Percentiles rank a stretch among this genome's conserved stretches.
Conservation (phyloP, 2,329 filamentous ascomycete species). For the Diaporthe citriasiana region DNA sequence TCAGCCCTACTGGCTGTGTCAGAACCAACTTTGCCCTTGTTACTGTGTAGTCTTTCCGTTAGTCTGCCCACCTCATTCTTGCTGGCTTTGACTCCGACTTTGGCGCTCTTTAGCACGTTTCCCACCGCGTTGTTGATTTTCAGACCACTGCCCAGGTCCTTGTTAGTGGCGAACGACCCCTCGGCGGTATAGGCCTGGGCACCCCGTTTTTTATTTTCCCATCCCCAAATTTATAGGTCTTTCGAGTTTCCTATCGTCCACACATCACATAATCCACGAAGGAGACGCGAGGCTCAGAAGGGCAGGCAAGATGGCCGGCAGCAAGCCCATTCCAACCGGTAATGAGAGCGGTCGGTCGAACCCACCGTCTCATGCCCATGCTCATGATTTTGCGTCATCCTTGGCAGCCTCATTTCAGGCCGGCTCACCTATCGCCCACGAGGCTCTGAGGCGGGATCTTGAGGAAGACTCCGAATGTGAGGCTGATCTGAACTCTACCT, state of each 20-base stretch:
- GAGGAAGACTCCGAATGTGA: conserved; percentile 74
- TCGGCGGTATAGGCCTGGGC: conserved; percentile 11
- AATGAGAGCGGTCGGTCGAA: conserved; percentile 12
- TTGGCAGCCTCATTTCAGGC: conserved; percentile 67
- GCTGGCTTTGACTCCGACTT: neutral
- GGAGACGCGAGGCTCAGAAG: neutral
- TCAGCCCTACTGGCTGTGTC: conserved; percentile 18
- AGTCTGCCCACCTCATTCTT: neutral
- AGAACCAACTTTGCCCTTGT: neutral
- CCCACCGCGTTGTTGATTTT: neutral
- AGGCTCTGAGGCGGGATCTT: conserved; percentile 75
- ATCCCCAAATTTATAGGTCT: neutral
- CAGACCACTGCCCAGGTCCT: conserved; percentile 9
- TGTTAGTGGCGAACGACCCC: conserved; percentile 32
- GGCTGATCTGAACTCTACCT: conserved; percentile 47
- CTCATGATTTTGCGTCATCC: conserved; percentile 47
- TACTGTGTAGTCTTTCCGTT: neutral
- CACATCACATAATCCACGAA: neutral
- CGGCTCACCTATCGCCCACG: conserved; percentile 76
- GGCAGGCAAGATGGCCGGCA: conserved; percentile 32
- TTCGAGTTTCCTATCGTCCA: neutral
- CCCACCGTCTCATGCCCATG: conserved; percentile 25
- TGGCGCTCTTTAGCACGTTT: neutral
- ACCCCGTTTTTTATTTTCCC: conserved; percentile 2
- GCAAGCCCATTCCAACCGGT: conserved; percentile 33